Evolutionary conservation across 495 filamentous ascomycete species (phyloP), one percentile per base, ranked within the genome.

Genomic region (Daldinia loculata): DNA sequence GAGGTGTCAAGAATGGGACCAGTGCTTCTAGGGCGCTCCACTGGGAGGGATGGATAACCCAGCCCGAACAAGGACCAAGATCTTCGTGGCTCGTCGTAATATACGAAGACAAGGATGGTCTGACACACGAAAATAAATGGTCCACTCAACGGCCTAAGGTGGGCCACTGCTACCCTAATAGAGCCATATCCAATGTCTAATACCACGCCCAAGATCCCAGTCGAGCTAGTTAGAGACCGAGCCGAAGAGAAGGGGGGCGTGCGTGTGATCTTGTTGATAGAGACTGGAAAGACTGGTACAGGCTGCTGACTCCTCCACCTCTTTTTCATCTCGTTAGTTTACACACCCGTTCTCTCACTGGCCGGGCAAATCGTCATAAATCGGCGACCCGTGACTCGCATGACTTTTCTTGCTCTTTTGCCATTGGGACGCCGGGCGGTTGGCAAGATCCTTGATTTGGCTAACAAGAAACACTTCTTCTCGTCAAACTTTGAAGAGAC

Each of bases 121-220:
- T 80, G 78, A 80, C 78, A 77, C 75, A 78, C 76, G 66, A 76
- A 77, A 80, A 77, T 77, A 79, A 76, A 60, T 75, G 71, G 67
- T 68, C 76, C 77, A 76, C 72, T 74, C 70, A 70, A 69, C 71
- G 67, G 71, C 67, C 71, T 55, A 74, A 55, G 66, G 67, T 72
- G 66, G 68, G 71, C 66, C 67, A 61, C 48, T 74, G 70, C 67
- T 66, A 75, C 70, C 63, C 60, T 75, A 68, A 61, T 15, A 70
- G 60, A 75, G 72, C 75, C 69, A 77, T 76, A 69, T 72, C 75
- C 72, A 77, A 74, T 74, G 70, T 74, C 67, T 76, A 74, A 74
- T 70, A 74, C 67, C 75, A 75, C 73, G 71, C 70, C 75, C 67
- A 60, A 53, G 19, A 69, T 65, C 66, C 62, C 38, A 51, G 61